Evolutionary conservation across 495 filamentous ascomycete species (phyloP).

Genomic region (Geoglossum glabrum): DNA sequence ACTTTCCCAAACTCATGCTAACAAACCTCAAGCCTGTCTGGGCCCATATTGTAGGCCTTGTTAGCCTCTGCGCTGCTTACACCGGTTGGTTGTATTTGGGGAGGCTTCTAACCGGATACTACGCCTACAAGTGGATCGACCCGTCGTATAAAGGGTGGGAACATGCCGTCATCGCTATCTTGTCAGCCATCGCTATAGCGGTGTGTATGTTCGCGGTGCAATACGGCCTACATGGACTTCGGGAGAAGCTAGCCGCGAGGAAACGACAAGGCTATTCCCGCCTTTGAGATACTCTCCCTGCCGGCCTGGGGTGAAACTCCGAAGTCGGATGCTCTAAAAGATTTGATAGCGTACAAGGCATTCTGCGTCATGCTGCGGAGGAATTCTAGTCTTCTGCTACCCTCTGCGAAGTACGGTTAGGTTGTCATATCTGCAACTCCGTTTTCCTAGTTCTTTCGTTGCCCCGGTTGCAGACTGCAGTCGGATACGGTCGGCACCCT

Average conservation of each 20-base stretch:
- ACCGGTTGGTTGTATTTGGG: slow-evolving; percentile 28
- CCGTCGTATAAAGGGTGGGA: slow-evolving; percentile 16
- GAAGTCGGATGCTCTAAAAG: neutral
- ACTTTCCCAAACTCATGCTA: neutral
- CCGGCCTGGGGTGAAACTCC: neutral
- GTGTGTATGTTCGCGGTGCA: neutral
- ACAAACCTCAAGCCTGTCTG: slow-evolving; percentile 16
- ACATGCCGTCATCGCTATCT: slow-evolving; percentile 18
- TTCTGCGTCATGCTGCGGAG: neutral
- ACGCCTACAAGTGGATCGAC: slow-evolving; percentile 30
- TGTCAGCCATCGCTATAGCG: slow-evolving; percentile 12
- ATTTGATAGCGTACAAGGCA: neutral
- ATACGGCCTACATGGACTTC: neutral
- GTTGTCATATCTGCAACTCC: neutral
- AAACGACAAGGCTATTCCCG: neutral
- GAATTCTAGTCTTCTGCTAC: neutral
- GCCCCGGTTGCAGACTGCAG: neutral
- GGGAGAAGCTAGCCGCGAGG: neutral
- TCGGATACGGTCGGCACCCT: neutral
- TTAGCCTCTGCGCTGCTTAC: slow-evolving; percentile 21
- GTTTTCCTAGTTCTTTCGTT: neutral
- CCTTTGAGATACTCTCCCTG: neutral
- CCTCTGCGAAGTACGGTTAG: neutral
- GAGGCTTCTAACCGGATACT: slow-evolving; percentile 24
- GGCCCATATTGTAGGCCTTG: slow-evolving; percentile 19